Conservation (phyloP, 257 asterid species). For the Avicennia marina region DNA sequence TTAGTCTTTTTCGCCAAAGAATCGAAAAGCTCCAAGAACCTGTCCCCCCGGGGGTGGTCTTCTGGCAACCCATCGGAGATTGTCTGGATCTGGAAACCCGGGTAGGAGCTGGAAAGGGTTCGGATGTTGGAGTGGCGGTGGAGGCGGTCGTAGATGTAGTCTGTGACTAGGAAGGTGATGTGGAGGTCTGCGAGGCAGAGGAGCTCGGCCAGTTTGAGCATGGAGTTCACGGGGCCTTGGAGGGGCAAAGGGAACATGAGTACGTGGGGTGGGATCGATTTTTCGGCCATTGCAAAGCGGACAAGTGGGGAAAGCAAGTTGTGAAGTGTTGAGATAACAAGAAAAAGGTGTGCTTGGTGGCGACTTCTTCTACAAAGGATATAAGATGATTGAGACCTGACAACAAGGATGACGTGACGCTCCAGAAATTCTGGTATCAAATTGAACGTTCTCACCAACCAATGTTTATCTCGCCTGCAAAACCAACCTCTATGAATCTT, state of each 20-base stretch:
- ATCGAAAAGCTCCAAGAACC: conserved; percentile 37
- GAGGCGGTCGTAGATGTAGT: conserved; percentile 44
- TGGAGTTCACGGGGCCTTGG: conserved; percentile 66
- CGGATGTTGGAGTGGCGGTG: conserved; percentile 31
- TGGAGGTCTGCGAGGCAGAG: conserved; percentile 38
- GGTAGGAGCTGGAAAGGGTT: conserved; percentile 35
- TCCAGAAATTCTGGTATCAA: too few species aligned
- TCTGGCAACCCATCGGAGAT: conserved; percentile 56
- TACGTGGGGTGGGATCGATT: conserved; percentile 43
- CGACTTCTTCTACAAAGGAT: too few species aligned
- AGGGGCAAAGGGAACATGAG: conserved; percentile 64
- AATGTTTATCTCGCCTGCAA: too few species aligned
- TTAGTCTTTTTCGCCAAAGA: conserved; percentile 33
- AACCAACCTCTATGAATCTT: too few species aligned
- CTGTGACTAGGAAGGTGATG: conserved; percentile 50
- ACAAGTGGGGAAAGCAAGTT: too few species aligned
- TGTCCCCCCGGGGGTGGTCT: conserved; percentile 42
- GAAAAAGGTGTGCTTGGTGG: too few species aligned
- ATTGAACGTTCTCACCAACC: too few species aligned
- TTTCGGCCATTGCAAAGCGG: too few species aligned
- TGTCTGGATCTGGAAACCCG: conserved; percentile 36
- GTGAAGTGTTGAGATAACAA: too few species aligned
- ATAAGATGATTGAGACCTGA: too few species aligned
- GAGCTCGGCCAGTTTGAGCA: conserved; percentile 64
- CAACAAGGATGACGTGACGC: too few species aligned